Evolutionary conservation across 176 grass and related monocot genomes (phyloP).

Genomic region (Stipa capillata): DNA sequence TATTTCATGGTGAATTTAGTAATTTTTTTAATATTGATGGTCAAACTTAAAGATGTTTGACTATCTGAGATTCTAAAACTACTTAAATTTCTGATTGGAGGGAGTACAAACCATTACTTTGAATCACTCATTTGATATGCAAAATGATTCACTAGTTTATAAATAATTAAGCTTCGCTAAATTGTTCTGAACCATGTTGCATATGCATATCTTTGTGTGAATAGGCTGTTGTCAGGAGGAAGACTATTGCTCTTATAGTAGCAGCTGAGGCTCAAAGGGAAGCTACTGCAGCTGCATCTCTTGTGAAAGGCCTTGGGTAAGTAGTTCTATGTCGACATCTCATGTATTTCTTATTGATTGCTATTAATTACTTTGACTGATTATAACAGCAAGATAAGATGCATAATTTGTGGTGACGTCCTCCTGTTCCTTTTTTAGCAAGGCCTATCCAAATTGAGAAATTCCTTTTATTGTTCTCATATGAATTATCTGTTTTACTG

Average conservation of each 20-base stretch:
- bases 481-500: background rate
- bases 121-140: background rate
- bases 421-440: background rate
- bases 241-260: conserved; percentile 80
- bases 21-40: too few relatives aligned
- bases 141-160: background rate
- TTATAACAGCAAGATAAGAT: background rate
- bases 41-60: too few relatives aligned
- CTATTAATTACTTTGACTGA: background rate
- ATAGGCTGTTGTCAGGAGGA: conserved; percentile 81
- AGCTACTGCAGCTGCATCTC: conserved; percentile 70
- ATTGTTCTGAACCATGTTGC: background rate
- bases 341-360: background rate
- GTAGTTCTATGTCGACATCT: background rate
- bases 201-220: conserved; percentile 26
- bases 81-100: too few relatives aligned
- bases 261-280: conserved; percentile 94
- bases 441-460: background rate
- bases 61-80: too few relatives aligned
- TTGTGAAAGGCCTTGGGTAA: conserved; percentile 91
- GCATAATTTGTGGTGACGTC: background rate
- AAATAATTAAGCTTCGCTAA: background rate
- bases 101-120: background rate
- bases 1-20: too few relatives aligned
- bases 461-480: background rate